Base-by-base conservation (phyloP, 352 stramenopile genomes). In the Phytophthora sojae region DNA sequence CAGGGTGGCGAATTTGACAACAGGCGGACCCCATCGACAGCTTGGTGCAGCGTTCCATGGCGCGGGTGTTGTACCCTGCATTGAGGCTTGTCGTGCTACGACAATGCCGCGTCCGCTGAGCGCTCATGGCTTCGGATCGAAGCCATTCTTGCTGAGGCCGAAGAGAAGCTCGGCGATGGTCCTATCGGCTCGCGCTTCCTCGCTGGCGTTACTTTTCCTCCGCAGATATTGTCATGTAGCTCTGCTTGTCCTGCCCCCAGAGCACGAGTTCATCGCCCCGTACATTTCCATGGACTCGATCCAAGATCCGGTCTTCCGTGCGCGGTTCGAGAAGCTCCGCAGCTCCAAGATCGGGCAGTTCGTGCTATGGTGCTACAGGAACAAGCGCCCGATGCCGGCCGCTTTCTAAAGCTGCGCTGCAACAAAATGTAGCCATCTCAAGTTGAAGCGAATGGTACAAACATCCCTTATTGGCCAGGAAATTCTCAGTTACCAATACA, bases 181-280 rank as follows among this genome's bases (percentile, higher is more conserved):
- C 77, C 81, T 0, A 29, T 89, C 5, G 80, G 82, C 52, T 69
- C 60, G 12, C 64, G 57, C 6, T 90, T 82, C 53, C 67, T 90
- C 8, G 62, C 62, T 26, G 82, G 80, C 2, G 30, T 70, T 1
- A 71, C 64, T 88, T 90, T 45, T 82, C 82, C 1, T 79, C 82
- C 0, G 80, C 80, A 14, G 82, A 90, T 59, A 86, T 90, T 54
- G 61, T 80, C 82, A 90, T 61, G 64, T 85, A n/a, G 67, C 76
- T 14, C 30, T 86, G 47, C 23, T 90, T 3, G 35, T 89, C 9
- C 50, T 68, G 9, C 80, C 80, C 1, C 59, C 67, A 11, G 69
- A 89, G 49, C 75, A 86, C 57, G 56, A 61, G 17, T 89, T 79
- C 64, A 57, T 90, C 11, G 21, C 45, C 0, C 75, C 67, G n/a